Conservation (phyloP, 768 basidiomycete species). For the Trametes sanguinea region DNA sequence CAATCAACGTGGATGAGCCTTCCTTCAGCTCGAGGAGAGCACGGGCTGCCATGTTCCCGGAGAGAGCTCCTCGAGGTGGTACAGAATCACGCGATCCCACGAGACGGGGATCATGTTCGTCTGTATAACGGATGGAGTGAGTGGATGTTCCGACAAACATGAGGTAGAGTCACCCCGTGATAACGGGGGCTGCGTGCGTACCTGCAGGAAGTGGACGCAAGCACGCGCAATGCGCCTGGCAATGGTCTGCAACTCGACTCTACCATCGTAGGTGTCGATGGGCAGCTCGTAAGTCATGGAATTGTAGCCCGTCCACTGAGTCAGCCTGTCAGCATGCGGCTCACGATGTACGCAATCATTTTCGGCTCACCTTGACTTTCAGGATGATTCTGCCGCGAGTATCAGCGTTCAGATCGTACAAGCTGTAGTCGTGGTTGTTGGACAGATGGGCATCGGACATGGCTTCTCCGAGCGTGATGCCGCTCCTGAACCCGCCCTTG, state of each 20-base stretch:
- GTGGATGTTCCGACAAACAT: neutral
- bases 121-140: conserved; percentile 37
- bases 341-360: neutral
- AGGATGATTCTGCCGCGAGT: conserved; percentile 58
- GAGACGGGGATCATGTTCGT: conserved; percentile 68
- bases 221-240: conserved; percentile 70
- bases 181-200: conserved; percentile 28
- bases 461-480: conserved; percentile 69
- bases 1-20: neutral
- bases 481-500: conserved; percentile 64
- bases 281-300: conserved; percentile 77
- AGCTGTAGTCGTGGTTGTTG: conserved; percentile 60
- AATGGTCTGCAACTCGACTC: conserved; percentile 65
- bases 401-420: conserved; percentile 69
- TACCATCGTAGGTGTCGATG: conserved; percentile 64
- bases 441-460: conserved; percentile 64
- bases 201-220: conserved; percentile 76
- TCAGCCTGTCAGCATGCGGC: neutral
- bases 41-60: conserved; percentile 77
- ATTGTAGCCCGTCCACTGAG: conserved; percentile 69
- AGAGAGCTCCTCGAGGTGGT: conserved; percentile 69
- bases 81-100: conserved; percentile 68
- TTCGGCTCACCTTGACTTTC: conserved; percentile 55
- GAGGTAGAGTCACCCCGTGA: neutral
- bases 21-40: conserved; percentile 36